Conservation (phyloP, 257 asterid species). For the Solanum boliviense region DNA sequence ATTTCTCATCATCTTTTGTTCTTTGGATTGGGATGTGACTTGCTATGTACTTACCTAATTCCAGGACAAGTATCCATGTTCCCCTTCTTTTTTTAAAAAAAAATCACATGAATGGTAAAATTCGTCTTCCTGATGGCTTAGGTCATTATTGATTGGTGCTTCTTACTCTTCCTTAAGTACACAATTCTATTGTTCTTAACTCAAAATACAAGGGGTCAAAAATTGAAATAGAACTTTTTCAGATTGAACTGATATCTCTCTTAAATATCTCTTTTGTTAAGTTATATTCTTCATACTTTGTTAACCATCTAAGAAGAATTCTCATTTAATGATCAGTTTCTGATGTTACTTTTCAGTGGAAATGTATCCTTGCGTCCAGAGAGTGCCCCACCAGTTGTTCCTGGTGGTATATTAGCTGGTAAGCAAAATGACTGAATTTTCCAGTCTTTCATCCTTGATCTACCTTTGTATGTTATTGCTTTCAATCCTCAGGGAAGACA, state of each 20-base stretch:
- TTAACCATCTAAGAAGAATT: neutral
- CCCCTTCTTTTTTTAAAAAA: neutral
- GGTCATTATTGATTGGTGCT: neutral
- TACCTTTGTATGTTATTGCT: neutral
- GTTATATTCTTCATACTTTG: neutral
- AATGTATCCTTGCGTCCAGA: conserved; percentile 54
- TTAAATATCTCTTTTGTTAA: neutral
- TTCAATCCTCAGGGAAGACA: neutral
- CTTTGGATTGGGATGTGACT: neutral
- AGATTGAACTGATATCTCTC: neutral
- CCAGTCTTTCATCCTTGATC: neutral
- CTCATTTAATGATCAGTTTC: neutral
- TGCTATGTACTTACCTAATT: neutral
- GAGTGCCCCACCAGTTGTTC: conserved; percentile 36
- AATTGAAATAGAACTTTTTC: neutral
- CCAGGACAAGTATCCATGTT: neutral
- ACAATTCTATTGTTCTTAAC: neutral
- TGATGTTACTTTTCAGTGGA: conserved; percentile 50
- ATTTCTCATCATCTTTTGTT: neutral
- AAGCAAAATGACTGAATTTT: conserved; percentile 14
- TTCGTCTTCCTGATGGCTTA: neutral
- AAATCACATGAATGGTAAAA: neutral
- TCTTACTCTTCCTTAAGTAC: neutral
- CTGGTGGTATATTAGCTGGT: conserved; percentile 99
- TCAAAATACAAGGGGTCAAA: neutral